Conservation (phyloP, 2,329 filamentous ascomycete genomes). For the Didymella sp. region DNA sequence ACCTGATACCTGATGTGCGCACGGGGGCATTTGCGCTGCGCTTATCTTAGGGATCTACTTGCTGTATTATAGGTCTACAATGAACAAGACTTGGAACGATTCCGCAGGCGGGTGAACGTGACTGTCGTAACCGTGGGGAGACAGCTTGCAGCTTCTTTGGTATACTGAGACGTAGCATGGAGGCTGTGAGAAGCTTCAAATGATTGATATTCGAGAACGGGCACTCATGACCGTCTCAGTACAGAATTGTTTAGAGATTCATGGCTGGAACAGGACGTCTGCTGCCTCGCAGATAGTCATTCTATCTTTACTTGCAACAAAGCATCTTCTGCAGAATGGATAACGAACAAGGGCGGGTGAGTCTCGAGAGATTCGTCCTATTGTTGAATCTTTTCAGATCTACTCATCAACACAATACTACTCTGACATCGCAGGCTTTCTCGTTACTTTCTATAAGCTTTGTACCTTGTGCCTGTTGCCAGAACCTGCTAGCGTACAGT, state of each 20-base stretch:
- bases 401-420: not conserved
- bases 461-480: not conserved
- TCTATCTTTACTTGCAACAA: too few species aligned
- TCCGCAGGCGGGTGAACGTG: not conserved
- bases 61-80: conserved; percentile 47
- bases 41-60: conserved; percentile 24
- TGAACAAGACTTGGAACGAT: conserved; percentile 27
- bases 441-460: not conserved
- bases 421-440: not conserved
- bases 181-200: not conserved
- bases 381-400: not conserved
- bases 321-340: too few species aligned
- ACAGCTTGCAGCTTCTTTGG: not conserved
- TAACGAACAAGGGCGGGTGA: too few species aligned
- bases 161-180: not conserved
- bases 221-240: too few species aligned
- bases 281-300: too few species aligned
- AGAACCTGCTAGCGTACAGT: not conserved
- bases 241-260: too few species aligned
- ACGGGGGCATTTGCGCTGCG: conserved; percentile 24
- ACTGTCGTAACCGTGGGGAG: not conserved
- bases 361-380: too few species aligned
- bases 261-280: too few species aligned
- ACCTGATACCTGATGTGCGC: conserved; percentile 20
- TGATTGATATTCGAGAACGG: not conserved